phyloP scores from a whole-genome alignment of 768 basidiomycete genomes.

The Trametes cingulata region DNA sequence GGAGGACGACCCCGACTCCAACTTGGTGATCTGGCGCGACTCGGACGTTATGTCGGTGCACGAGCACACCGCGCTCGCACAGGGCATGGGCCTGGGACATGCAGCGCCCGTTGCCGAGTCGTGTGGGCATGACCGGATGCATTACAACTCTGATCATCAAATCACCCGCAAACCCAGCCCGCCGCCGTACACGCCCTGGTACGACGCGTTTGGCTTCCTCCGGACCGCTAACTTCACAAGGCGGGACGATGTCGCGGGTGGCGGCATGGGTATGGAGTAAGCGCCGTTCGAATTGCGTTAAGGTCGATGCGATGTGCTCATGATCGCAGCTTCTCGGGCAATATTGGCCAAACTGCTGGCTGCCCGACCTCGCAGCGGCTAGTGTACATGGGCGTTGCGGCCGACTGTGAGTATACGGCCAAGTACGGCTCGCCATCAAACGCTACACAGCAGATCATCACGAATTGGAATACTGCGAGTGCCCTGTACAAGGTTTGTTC shows the following conservation, averaged over 20 bases:
- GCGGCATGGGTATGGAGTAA: conserved; percentile 56
- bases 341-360: conserved; percentile 68
- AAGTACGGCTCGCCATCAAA: conserved; percentile 63
- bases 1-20: conserved; percentile 46
- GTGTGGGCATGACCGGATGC: conserved; percentile 71
- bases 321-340: conserved; percentile 57
- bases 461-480: conserved; percentile 77
- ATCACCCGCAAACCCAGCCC: conserved; percentile 40
- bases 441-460: conserved; percentile 75
- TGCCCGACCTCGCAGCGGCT: conserved; percentile 76
- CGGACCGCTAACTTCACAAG: conserved; percentile 39
- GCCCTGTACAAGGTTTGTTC: conserved; percentile 60
- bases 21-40: conserved; percentile 75
- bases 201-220: conserved; percentile 40
- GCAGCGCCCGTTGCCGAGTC: conserved; percentile 35
- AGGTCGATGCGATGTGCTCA: neutral
- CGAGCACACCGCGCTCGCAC: conserved; percentile 44
- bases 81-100: conserved; percentile 22
- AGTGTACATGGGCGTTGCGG: conserved; percentile 85
- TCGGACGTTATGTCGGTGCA: conserved; percentile 60
- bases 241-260: conserved; percentile 58
- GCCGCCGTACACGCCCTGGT: conserved; percentile 40
- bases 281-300: conserved; percentile 4
- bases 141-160: conserved; percentile 68
- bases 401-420: conserved; percentile 78